These are phyloP conservation scores for Globisporangium spinosum DNA, from an alignment of 352 stramenopile species.

Conservation along the genomic window DNA sequence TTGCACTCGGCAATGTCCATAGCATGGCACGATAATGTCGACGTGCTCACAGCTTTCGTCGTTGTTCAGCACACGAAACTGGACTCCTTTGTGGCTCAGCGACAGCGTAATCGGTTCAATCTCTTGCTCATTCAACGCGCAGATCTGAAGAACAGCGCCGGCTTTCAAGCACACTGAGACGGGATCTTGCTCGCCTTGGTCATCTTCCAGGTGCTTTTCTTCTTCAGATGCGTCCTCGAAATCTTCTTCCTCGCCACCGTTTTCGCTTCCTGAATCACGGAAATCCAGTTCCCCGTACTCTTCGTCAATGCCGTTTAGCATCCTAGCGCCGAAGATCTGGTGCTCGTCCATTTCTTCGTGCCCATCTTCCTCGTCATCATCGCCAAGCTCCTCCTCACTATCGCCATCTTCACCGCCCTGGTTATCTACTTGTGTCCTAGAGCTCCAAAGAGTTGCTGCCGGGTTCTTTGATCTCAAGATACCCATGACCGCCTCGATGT, in stretches of 20 bases:
- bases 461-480: slow-evolving; percentile 10
- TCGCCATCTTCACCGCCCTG: background rate
- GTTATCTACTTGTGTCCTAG: background rate
- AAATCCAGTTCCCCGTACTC: slow-evolving; percentile 5
- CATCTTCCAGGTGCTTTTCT: background rate
- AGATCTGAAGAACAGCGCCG: background rate
- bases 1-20: slow-evolving; percentile 6
- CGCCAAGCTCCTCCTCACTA: background rate
- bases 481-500: slow-evolving; percentile 1
- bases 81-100: background rate
- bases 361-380: background rate
- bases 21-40: slow-evolving; percentile 8
- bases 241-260: background rate
- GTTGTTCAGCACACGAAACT: slow-evolving; percentile 5
- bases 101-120: background rate
- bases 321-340: slow-evolving; percentile 3
- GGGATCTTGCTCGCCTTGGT: background rate
- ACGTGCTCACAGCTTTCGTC: slow-evolving; percentile 2
- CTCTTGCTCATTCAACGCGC: background rate
- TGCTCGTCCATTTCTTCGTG: background rate
- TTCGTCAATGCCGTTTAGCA: background rate
- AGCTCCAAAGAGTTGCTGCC: slow-evolving; percentile 1
- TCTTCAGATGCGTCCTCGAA: background rate
- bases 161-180: background rate
- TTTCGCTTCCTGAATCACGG: background rate